Evolutionary conservation across 2,329 filamentous ascomycete species (phyloP), one percentile per base, ranked within the genome.

Genomic region (Colletotrichum sp.): DNA sequence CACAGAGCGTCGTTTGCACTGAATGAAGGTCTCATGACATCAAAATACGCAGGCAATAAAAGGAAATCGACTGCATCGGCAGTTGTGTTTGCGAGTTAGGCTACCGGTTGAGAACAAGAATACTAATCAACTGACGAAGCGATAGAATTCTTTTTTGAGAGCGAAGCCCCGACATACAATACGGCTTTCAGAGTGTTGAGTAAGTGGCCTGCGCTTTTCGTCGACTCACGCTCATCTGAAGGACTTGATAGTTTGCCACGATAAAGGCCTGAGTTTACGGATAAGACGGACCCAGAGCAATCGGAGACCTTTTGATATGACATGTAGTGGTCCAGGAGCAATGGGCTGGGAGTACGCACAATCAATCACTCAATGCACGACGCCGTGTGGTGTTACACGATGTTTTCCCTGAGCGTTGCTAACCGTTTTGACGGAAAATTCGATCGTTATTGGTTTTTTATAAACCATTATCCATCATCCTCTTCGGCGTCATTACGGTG

Each of bases 361-460:
- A 8, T 22, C 43, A 48, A 22, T 48, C 0, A 48, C 22, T 22
- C 43, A 48, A 22, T 48, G 6, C 10, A 7, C 1, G 43, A 48
- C 22, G 43, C 43, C 4, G n/a, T 13, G 43, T 13, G 43, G 3
- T 18, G 10, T 22, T 48, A 13, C 2, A 8, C 10, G n/a, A 5
- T 48, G 10, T 6, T 7, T 48, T 13, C n/a, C 6, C 9, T 12
- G 43, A 22, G 10, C 43, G n/a, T 48, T 12, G 10, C 18, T n/a
- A 48, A n/a, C 39, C 18, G 9, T 2, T n/a, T 6, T 12, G 43
- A 13, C 2, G 10, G 5, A 48, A n/a, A 0, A 48, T 9, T 13
- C 12, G 4, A 22, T 13, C 9, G 10, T 5, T 13, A 3, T 22
- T n/a, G 0, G 18, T n/a, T 1, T 48, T 0, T n/a, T n/a, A n/a